Percentiles rank a stretch among this genome's conserved stretches.
phyloP scores from a whole-genome alignment of 2,329 filamentous ascomycete species.

The Balansia obtecta region DNA sequence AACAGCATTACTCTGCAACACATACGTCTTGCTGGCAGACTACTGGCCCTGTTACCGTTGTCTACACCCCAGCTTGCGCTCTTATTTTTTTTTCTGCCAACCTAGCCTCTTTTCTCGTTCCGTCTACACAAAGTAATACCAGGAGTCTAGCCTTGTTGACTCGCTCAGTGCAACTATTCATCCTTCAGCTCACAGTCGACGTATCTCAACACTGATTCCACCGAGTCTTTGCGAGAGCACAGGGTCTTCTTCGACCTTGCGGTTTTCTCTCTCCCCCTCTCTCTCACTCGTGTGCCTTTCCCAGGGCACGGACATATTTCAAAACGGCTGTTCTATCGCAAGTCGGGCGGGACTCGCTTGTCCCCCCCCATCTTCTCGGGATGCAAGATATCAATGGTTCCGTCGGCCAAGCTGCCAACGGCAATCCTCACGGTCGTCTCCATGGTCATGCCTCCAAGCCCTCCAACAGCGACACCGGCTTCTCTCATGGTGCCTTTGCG shows the following conservation, averaged over 20 bases:
- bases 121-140: not conserved
- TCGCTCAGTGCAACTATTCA: not conserved
- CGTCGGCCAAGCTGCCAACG: slow-evolving; percentile 29
- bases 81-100: not conserved
- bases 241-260: not conserved
- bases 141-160: no score
- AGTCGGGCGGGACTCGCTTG: slow-evolving; percentile 68
- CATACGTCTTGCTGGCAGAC: not conserved
- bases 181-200: not conserved
- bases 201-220: not conserved
- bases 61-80: not conserved
- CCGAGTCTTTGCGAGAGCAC: not conserved
- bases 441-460: slow-evolving; percentile 65
- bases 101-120: not conserved
- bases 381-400: slow-evolving; percentile 79
- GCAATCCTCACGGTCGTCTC: slow-evolving; percentile 49
- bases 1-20: not conserved
- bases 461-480: slow-evolving; percentile 73
- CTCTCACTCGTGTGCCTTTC: slow-evolving; percentile 34
- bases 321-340: slow-evolving; percentile 76
- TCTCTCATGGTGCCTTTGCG: slow-evolving; percentile 84
- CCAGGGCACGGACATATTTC: slow-evolving; percentile 46
- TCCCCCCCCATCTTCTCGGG: slow-evolving; percentile 75
- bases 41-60: not conserved
- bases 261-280: slow-evolving; percentile 14